Conservation (phyloP, 2,329 filamentous ascomycete species). For the Spiromastix sp. region DNA sequence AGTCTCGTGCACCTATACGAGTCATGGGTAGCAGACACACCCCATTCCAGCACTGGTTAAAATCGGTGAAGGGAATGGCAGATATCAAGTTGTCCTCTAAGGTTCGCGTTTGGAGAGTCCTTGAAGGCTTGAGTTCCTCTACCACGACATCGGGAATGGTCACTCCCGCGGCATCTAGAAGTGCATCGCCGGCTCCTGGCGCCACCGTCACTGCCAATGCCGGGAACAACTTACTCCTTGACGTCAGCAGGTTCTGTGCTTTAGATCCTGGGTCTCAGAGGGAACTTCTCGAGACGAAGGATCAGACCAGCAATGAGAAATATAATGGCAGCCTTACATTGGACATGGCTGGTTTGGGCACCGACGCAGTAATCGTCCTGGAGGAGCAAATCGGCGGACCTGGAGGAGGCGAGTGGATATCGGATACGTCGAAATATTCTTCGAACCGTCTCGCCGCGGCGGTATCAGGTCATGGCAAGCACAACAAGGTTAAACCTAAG, state of each 20-base stretch:
- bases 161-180: slow-evolving; percentile 34
- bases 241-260: slow-evolving; percentile 51
- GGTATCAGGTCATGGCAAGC: slow-evolving; percentile 26
- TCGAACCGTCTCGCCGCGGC: slow-evolving; percentile 41
- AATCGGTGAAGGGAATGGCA: slow-evolving; percentile 57
- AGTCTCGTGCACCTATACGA: slow-evolving; percentile 50
- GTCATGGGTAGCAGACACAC: slow-evolving; percentile 62
- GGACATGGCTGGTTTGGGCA: slow-evolving; percentile 55
- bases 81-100: slow-evolving; percentile 60
- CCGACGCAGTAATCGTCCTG: slow-evolving; percentile 67
- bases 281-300: slow-evolving; percentile 52
- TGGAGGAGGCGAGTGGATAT: slow-evolving; percentile 46
- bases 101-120: slow-evolving; percentile 65
- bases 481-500: slow-evolving; percentile 25
- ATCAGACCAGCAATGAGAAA: slow-evolving; percentile 62
- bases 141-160: slow-evolving; percentile 32
- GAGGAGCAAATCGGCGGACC: slow-evolving; percentile 60
- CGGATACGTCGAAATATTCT: slow-evolving; percentile 33
- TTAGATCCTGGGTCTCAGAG: slow-evolving; percentile 55
- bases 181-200: slow-evolving; percentile 34
- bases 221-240: slow-evolving; percentile 46
- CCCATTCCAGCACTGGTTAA: slow-evolving; percentile 64
- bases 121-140: slow-evolving; percentile 32
- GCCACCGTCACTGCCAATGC: slow-evolving; percentile 31
- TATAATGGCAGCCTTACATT: slow-evolving; percentile 67